Conservation (phyloP, 371 early-diverging fungal species). For the Lichtheimia ornata region DNA sequence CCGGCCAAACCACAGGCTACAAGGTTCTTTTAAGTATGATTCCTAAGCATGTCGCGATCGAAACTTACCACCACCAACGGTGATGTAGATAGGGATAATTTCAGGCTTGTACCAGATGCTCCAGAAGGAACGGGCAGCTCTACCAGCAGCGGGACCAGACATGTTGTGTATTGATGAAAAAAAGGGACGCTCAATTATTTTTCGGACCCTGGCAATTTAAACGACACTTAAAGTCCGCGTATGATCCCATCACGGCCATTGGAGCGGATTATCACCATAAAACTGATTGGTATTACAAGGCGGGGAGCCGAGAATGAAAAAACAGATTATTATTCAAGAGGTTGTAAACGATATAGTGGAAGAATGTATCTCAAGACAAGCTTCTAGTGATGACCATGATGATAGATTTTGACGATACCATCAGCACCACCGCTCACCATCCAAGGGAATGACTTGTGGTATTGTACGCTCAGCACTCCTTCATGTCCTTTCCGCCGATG, state of each 20-base stretch:
- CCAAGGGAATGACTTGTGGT: slow-evolving; percentile 65
- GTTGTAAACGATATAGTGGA: not conserved
- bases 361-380: not conserved
- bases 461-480: slow-evolving; percentile 71
- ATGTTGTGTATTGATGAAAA: slow-evolving; percentile 25
- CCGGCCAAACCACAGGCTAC: not conserved
- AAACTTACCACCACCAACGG: slow-evolving; percentile 53
- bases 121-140: slow-evolving; percentile 54
- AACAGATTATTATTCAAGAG: not conserved
- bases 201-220: slow-evolving; percentile 14
- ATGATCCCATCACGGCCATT: not conserved
- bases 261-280: not conserved
- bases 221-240: slow-evolving; percentile 2
- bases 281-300: slow-evolving; percentile 1
- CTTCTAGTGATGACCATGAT: slow-evolving; percentile 32
- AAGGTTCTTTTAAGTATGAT: not conserved
- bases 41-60: slow-evolving; percentile 47
- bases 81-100: slow-evolving; percentile 51
- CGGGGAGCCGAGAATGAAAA: not conserved
- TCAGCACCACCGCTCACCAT: slow-evolving; percentile 83
- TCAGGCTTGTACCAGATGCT: slow-evolving; percentile 57
- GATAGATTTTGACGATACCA: slow-evolving; percentile 65
- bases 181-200: slow-evolving; percentile 19
- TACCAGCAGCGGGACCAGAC: slow-evolving; percentile 39
- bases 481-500: slow-evolving; percentile 80